Conservation (phyloP, 2,329 filamentous ascomycete species). For the Bimuria novae-zelandiae region DNA sequence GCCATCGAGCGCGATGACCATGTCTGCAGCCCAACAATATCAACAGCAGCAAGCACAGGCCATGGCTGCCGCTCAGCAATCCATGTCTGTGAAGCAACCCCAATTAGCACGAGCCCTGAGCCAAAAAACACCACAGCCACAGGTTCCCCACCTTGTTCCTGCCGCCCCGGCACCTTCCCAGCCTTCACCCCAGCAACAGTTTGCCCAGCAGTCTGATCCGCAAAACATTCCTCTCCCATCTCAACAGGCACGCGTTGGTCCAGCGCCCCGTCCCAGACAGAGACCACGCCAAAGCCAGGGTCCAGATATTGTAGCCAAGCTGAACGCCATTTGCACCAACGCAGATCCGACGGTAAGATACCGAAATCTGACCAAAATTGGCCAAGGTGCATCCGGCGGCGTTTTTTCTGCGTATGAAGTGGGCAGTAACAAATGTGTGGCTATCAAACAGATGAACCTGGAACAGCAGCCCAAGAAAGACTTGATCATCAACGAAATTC, state of each 20-base stretch:
- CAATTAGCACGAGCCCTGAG: constrained; percentile 75
- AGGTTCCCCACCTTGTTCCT: constrained; percentile 32
- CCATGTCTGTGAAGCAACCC: constrained; percentile 57
- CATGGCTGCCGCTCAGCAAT: constrained; percentile 77
- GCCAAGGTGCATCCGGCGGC: constrained; percentile 94
- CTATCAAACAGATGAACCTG: constrained; percentile 99
- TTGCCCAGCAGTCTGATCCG: constrained; percentile 46
- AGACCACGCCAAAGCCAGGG: constrained; percentile 77
- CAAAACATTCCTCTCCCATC: constrained; percentile 53
- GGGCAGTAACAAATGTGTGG: constrained; percentile 83
- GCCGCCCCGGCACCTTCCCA: constrained; percentile 50
- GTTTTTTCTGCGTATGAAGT: constrained; percentile 91
- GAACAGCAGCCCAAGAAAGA: constrained; percentile 99
- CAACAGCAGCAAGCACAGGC: constrained; percentile 84
- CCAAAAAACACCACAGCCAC: constrained; percentile 59
- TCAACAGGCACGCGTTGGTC: constrained; percentile 55
- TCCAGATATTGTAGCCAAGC: constrained; percentile 78
- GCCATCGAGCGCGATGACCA: constrained; percentile 43
- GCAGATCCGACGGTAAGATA: constrained; percentile 90
- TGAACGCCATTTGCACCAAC: constrained; percentile 88
- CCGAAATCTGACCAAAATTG: constrained; percentile 88
- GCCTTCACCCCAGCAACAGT: constrained; percentile 57
- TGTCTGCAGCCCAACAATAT: constrained; percentile 50
- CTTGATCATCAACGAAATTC: constrained; percentile 97
- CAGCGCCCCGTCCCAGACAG: constrained; percentile 72